Conservation (phyloP, 805 yeast genomes). For the Grigorovia yakushimaensis region DNA sequence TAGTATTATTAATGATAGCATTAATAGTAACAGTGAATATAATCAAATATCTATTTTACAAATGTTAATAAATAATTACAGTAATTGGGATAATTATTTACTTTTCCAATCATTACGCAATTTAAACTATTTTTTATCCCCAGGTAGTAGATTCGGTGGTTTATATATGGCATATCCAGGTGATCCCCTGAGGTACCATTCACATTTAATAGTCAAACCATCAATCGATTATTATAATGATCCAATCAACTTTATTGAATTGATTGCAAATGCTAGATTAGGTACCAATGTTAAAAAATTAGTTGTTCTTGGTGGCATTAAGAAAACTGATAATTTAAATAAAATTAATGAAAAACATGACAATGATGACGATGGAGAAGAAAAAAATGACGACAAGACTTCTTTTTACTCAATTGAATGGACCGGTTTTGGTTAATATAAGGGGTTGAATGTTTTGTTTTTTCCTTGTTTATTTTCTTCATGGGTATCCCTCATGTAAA, state of each 20-base stretch:
- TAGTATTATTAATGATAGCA: not conserved
- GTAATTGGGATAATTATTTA: constrained; percentile 17
- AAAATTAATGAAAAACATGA: not conserved
- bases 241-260: constrained; percentile 43
- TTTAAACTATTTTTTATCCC: constrained; percentile 49
- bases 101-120: constrained; percentile 29
- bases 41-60: not conserved
- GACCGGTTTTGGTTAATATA: constrained; percentile 91
- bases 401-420: constrained; percentile 74
- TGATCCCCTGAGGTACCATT: constrained; percentile 83
- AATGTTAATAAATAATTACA: constrained; percentile 2
- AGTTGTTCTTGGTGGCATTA: constrained; percentile 49
- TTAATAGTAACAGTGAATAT: not conserved
- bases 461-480: too few species aligned
- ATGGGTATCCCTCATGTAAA: too few species aligned
- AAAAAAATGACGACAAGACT: constrained; percentile 20
- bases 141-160: constrained; percentile 90
- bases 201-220: constrained; percentile 62
- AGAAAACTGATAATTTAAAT: constrained; percentile 10
- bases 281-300: constrained; percentile 89
- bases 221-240: constrained; percentile 36
- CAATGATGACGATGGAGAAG: not conserved
- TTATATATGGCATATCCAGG: constrained; percentile 87
- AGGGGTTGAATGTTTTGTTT: too few species aligned
- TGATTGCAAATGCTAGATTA: constrained; percentile 79